A percentile compares a stretch with the other conserved stretches of the same genome.
phyloP scores from a whole-genome alignment of 1,284 basidiomycete species.

The Peniophora sp. region DNA sequence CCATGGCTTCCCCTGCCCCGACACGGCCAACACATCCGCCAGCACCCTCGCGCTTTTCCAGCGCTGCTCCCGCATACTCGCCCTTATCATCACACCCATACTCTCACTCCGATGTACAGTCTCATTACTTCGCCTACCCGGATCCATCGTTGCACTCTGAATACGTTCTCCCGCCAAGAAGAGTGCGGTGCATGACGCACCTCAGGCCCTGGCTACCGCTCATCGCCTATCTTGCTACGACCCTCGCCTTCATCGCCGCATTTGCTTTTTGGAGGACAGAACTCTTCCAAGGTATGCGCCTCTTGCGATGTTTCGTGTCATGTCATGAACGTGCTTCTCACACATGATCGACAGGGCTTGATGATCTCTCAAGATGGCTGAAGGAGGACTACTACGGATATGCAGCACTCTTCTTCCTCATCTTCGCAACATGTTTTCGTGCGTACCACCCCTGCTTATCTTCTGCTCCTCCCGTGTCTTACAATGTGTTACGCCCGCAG shows the following conservation, averaged over 20 bases:
- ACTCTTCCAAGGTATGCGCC: conserved; percentile 55
- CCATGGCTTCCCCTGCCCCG: background rate
- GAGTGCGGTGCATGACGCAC: conserved; percentile 10
- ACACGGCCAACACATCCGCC: conserved; percentile 6
- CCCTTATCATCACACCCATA: conserved; percentile 1
- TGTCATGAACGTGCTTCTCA: background rate
- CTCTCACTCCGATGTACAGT: conserved; percentile 1
- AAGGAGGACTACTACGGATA: conserved; percentile 63
- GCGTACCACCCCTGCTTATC: conserved; percentile 27
- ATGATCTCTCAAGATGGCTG: conserved; percentile 66
- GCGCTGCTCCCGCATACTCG: conserved; percentile 1
- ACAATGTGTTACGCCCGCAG: conserved; percentile 25
- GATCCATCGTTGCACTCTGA: conserved; percentile 11
- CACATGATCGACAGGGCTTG: conserved; percentile 41
- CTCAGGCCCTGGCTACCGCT: conserved; percentile 67
- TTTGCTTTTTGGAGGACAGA: conserved; percentile 69
- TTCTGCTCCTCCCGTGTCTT: conserved; percentile 10
- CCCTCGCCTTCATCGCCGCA: conserved; percentile 58
- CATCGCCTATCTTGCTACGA: conserved; percentile 61
- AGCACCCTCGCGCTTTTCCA: conserved; percentile 4
- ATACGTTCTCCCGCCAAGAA: conserved; percentile 12
- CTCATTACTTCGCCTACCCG: conserved; percentile 10
- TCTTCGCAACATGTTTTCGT: conserved; percentile 80
- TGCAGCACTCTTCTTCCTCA: conserved; percentile 65
- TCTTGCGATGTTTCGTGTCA: background rate